A percentile compares a stretch with the other conserved stretches of the same genome.
Evolutionary conservation across 208 protist genomes (phyloP).

Genomic region (Acanthamoeba royreba): DNA sequence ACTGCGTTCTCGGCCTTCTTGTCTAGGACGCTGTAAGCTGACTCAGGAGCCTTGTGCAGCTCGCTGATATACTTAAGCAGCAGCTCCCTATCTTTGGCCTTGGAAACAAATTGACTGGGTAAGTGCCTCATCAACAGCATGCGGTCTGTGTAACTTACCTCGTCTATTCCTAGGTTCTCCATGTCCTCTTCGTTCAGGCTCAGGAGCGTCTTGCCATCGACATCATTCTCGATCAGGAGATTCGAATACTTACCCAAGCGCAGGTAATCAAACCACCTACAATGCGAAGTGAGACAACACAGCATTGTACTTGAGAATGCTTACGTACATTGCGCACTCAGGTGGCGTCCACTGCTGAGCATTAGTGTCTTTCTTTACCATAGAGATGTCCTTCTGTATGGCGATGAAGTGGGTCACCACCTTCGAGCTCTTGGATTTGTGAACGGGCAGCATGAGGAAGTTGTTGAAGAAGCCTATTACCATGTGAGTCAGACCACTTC

Average conservation of each 20-base stretch:
- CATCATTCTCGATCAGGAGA: background rate
- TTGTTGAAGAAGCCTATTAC: constrained; percentile 40
- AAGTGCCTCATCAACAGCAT: background rate
- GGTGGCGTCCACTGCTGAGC: background rate
- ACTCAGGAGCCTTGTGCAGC: background rate
- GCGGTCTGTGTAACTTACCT: background rate
- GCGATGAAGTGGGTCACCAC: constrained; percentile 50
- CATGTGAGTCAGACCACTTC: too few species aligned
- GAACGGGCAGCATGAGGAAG: constrained; percentile 44
- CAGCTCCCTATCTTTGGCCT: background rate
- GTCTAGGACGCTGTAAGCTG: too few species aligned
- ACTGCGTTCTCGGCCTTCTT: too few species aligned
- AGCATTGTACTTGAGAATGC: background rate
- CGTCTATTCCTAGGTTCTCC: background rate
- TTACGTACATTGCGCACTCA: background rate
- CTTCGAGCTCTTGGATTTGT: background rate
- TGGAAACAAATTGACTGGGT: background rate
- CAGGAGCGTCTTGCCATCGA: background rate
- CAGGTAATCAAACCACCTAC: background rate
- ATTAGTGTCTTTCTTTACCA: constrained; percentile 42
- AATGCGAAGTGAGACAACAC: background rate
- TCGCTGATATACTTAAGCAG: background rate
- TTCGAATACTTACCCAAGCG: background rate
- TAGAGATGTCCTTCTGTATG: constrained; percentile 50
- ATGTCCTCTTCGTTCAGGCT: background rate